These are phyloP conservation scores for Lyophyllum semitale DNA, from an alignment of 768 basidiomycete species.

Conservation along the genomic window DNA sequence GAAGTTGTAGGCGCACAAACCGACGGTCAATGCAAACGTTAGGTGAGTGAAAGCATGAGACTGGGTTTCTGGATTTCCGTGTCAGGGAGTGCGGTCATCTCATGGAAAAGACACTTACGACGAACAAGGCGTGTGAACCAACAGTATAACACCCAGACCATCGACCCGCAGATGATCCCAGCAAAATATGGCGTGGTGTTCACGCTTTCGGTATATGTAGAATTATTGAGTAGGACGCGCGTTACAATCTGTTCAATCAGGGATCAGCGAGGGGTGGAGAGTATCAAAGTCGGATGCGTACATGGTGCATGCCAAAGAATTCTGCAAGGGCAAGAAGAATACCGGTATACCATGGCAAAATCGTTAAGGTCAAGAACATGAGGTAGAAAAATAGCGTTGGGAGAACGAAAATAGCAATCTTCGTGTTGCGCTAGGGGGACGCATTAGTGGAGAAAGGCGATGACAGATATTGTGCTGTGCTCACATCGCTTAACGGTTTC, in stretches of 20 bases:
- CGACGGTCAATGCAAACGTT: constrained; percentile 68
- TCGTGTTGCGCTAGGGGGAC: constrained; percentile 69
- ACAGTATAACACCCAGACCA: constrained; percentile 83
- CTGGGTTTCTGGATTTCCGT: constrained; percentile 60
- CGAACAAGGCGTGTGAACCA: constrained; percentile 80
- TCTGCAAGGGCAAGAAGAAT: constrained; percentile 80
- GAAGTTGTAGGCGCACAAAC: constrained; percentile 85
- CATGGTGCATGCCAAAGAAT: constrained; percentile 94
- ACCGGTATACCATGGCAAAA: constrained; percentile 90
- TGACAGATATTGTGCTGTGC: not conserved
- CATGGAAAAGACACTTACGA: constrained; percentile 44
- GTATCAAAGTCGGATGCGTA: constrained; percentile 40
- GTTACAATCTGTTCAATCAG: constrained; percentile 63
- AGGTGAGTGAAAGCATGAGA: constrained; percentile 76
- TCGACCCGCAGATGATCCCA: constrained; percentile 82
- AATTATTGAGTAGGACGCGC: constrained; percentile 81
- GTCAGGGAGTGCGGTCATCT: constrained; percentile 25
- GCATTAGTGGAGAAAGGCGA: not conserved
- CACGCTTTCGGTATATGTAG: constrained; percentile 80
- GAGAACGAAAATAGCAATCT: constrained; percentile 73
- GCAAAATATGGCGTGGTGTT: constrained; percentile 91
- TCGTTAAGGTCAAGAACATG: constrained; percentile 81
- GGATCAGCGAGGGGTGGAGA: constrained; percentile 12
- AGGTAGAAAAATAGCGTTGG: constrained; percentile 80
- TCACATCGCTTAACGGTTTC: constrained; percentile 72